Evolutionary conservation across 108 stramenopile species (phyloP).

Genomic region (Cyclotella cryptica): DNA sequence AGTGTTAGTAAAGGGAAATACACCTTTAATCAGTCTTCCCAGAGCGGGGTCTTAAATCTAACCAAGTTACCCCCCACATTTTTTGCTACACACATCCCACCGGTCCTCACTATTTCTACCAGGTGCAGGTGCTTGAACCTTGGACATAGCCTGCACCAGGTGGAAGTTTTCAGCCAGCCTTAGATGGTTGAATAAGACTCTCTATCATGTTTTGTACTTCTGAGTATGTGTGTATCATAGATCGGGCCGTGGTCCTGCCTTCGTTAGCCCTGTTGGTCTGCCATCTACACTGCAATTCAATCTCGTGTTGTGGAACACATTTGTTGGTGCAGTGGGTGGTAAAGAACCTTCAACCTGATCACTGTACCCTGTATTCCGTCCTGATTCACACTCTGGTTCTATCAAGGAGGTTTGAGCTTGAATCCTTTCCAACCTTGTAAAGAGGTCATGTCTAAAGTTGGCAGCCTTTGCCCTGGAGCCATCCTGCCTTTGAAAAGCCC

Average conservation of each 20-base stretch:
- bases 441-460: background rate
- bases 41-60: background rate
- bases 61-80: no score
- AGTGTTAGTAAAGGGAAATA: no score
- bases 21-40: no score
- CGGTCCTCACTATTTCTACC: no score
- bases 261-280: background rate
- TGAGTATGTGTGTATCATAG: background rate
- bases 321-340: background rate
- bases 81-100: background rate
- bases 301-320: background rate
- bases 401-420: background rate
- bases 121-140: no score
- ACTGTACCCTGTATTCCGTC: no score
- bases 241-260: background rate
- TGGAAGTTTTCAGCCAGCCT: background rate
- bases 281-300: slow-evolving; percentile 1
- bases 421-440: background rate
- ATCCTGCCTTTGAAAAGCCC: background rate
- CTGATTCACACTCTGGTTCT: background rate
- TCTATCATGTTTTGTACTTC: background rate
- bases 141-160: background rate
- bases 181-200: background rate
- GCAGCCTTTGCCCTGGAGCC: background rate
- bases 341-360: background rate